Conservation (phyloP, 192 early-diverging fungal genomes). For the Geranomyces michiganensis region DNA sequence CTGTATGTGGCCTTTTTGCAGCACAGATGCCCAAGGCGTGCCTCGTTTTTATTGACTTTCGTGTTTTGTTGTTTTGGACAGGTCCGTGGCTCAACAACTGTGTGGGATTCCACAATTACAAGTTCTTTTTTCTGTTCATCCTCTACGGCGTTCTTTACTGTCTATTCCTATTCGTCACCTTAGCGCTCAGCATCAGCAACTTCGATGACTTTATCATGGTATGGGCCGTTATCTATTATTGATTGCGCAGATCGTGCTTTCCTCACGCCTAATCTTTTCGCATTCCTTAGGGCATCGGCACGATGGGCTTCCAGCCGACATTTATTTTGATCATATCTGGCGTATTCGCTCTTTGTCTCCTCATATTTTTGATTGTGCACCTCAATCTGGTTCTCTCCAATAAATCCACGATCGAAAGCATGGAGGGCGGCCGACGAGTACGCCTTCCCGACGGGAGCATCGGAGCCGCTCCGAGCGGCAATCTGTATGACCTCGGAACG, state of each 20-base stretch:
- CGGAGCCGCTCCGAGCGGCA: constrained; percentile 19
- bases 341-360: constrained; percentile 45
- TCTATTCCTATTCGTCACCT: constrained; percentile 35
- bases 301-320: constrained; percentile 39
- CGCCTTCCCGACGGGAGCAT: constrained; percentile 22
- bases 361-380: constrained; percentile 45
- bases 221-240: constrained; percentile 5
- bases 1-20: constrained; percentile 22
- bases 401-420: constrained; percentile 51
- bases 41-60: too few species aligned
- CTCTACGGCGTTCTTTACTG: constrained; percentile 44
- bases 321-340: constrained; percentile 41
- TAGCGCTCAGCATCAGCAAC: constrained; percentile 16
- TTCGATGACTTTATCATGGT: constrained; percentile 10
- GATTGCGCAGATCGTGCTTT: background rate
- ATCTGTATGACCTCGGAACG: constrained; percentile 47
- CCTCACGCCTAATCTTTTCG: background rate
- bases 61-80: background rate
- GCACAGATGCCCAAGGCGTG: too few species aligned
- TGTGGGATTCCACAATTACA: constrained; percentile 50
- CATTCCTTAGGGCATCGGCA: background rate
- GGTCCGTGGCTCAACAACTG: constrained; percentile 50
- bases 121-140: constrained; percentile 53
- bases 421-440: constrained; percentile 39
- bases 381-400: constrained; percentile 39